A percentile compares a stretch with the other conserved stretches of the same genome.
phyloP scores from a whole-genome alignment of 208 protist species.

The Angomonas deanei region DNA sequence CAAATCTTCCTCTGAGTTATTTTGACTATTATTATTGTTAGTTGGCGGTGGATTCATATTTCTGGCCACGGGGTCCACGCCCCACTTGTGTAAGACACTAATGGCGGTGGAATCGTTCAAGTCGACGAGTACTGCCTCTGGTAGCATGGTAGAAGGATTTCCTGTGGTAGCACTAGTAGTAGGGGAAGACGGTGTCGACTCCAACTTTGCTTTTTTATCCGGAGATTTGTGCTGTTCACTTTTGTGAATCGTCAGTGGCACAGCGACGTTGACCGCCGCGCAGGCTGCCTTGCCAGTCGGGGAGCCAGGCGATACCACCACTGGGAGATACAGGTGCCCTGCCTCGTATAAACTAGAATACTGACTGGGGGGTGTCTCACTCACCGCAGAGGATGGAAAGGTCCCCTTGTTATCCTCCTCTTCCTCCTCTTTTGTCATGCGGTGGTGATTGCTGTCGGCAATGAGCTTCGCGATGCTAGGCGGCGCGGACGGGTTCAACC shows the following conservation, averaged over 20 bases:
- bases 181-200: too few relatives aligned
- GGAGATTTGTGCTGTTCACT: too few relatives aligned
- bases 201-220: too few relatives aligned
- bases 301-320: not conserved
- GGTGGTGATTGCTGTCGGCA: not conserved
- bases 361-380: too few relatives aligned
- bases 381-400: too few relatives aligned
- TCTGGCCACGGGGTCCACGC: not conserved
- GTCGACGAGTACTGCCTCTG: conserved; percentile 12
- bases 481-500: not conserved
- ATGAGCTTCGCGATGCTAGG: not conserved
- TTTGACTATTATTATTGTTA: not conserved
- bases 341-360: too few relatives aligned
- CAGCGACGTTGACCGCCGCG: not conserved
- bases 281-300: conserved; percentile 1
- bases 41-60: not conserved
- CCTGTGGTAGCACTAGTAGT: too few relatives aligned
- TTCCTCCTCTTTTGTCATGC: not conserved
- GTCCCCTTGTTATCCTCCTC: too few relatives aligned
- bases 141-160: not conserved
- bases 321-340: not conserved
- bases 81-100: not conserved
- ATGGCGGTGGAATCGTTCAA: not conserved
- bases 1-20: not conserved
- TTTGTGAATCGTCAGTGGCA: not conserved